Evolutionary conservation across 306 rosid species (phyloP).

Genomic region (Quercus dentata): DNA sequence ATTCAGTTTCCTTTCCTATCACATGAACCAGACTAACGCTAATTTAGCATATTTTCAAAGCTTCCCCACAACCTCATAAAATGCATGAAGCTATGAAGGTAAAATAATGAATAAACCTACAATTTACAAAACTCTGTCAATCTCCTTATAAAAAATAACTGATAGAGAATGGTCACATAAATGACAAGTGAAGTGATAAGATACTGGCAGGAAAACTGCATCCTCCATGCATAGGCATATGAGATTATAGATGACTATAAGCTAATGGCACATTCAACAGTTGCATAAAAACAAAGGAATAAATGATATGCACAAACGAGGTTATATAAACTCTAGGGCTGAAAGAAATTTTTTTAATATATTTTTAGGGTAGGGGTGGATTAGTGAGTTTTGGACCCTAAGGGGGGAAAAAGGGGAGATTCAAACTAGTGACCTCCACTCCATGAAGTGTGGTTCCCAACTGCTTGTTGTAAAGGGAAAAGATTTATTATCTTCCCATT

Average conservation of each 20-base stretch:
- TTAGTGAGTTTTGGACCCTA: too few species aligned
- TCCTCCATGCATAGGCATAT: background rate
- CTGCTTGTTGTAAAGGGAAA: background rate
- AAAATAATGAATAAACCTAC: background rate
- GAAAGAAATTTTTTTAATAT: background rate
- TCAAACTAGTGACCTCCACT: too few species aligned
- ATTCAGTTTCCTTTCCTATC: background rate
- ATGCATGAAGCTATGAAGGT: background rate
- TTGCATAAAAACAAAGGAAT: background rate
- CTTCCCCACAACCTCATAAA: background rate
- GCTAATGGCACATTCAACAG: background rate
- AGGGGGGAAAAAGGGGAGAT: too few species aligned
- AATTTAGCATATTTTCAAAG: background rate
- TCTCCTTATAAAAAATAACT: background rate
- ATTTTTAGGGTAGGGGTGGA: too few species aligned
- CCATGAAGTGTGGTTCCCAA: too few species aligned
- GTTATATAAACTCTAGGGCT: background rate
- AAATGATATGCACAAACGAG: background rate
- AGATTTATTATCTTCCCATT: background rate
- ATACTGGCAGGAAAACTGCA: background rate
- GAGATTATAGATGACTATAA: background rate
- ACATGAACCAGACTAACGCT: background rate
- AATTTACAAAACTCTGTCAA: background rate
- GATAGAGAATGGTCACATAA: background rate
- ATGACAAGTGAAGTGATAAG: background rate